phyloP scores from a whole-genome alignment of 768 basidiomycete genomes.

The Tulasnella sp. region DNA sequence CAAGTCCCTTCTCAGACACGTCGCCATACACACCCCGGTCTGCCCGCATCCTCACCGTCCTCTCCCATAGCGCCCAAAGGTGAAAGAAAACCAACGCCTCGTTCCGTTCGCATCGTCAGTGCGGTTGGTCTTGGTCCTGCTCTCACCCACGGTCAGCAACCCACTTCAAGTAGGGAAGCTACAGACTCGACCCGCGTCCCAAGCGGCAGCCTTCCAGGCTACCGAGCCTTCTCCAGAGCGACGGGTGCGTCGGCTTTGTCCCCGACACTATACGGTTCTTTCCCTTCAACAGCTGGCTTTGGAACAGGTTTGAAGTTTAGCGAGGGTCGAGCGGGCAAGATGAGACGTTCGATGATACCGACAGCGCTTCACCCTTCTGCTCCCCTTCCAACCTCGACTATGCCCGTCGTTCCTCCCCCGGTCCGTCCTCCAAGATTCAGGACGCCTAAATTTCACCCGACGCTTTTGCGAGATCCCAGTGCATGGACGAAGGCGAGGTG shows the following conservation, averaged over 20 bases:
- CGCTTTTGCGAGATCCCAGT: constrained; percentile 52
- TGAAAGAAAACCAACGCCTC: constrained; percentile 68
- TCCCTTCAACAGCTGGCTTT: constrained; percentile 16
- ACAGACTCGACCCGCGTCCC: constrained; percentile 30
- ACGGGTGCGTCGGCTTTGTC: constrained; percentile 31
- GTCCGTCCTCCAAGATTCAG: constrained; percentile 43
- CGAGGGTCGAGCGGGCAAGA: constrained; percentile 24
- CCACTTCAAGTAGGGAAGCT: background rate
- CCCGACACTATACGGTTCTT: background rate
- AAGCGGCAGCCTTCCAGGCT: constrained; percentile 10
- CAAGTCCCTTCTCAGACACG: background rate
- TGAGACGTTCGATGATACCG: constrained; percentile 35
- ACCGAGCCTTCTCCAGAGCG: background rate
- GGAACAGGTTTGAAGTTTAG: constrained; percentile 27
- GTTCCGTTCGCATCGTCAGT: constrained; percentile 71
- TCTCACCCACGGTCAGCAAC: constrained; percentile 28
- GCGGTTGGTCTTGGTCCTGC: constrained; percentile 38
- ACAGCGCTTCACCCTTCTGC: constrained; percentile 24
- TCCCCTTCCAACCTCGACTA: constrained; percentile 25
- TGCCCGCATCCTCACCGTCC: background rate
- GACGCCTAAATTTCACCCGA: constrained; percentile 52
- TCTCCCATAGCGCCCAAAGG: constrained; percentile 29
- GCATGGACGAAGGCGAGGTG: constrained; percentile 27
- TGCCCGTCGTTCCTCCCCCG: background rate
- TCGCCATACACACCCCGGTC: background rate